phyloP scores from a whole-genome alignment of 2,329 filamentous ascomycete genomes.

The Epichloe amarillans region DNA sequence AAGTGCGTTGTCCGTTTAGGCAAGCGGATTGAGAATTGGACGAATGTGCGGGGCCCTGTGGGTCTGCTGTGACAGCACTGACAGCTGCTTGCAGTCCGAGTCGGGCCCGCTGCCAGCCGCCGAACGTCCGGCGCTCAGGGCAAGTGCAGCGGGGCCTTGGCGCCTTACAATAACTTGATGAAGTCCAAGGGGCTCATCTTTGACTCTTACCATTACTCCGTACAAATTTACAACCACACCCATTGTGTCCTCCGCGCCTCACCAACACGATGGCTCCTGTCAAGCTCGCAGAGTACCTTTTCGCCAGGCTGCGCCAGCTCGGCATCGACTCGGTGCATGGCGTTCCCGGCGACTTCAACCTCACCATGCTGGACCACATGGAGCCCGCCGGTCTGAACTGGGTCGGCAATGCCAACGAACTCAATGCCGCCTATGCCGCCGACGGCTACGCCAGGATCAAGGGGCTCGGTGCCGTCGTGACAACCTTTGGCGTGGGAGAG shows the following conservation, averaged over 20 bases:
- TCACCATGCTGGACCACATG: slow-evolving; percentile 24
- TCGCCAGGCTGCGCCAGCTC: slow-evolving; percentile 42
- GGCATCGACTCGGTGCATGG: slow-evolving; percentile 43
- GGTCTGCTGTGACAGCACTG: too few species aligned
- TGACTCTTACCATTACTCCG: not conserved
- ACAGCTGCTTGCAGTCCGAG: not conserved
- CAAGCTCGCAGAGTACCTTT: slow-evolving; percentile 34
- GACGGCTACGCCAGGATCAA: slow-evolving; percentile 45
- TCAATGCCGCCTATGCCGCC: slow-evolving; percentile 43
- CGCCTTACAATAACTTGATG: not conserved
- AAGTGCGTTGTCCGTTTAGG: not conserved
- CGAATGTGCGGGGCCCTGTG: not conserved
- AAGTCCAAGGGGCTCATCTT: not conserved
- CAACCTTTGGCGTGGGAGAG: slow-evolving; percentile 47
- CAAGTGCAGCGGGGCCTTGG: not conserved
- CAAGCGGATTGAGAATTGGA: slow-evolving; percentile 2
- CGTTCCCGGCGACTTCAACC: slow-evolving; percentile 31
- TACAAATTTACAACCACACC: not conserved
- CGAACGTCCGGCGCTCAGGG: not conserved
- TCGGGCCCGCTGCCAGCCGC: slow-evolving; percentile 1
- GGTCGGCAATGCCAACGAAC: slow-evolving; percentile 44
- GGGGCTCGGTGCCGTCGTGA: slow-evolving; percentile 35
- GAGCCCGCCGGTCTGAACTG: slow-evolving; percentile 23
- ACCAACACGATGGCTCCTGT: slow-evolving; percentile 5
- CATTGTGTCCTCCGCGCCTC: not conserved